These are phyloP conservation scores for Pseudopithomyces chartarum DNA, from an alignment of 2,329 filamentous ascomycete genomes.

Conservation along the genomic window DNA sequence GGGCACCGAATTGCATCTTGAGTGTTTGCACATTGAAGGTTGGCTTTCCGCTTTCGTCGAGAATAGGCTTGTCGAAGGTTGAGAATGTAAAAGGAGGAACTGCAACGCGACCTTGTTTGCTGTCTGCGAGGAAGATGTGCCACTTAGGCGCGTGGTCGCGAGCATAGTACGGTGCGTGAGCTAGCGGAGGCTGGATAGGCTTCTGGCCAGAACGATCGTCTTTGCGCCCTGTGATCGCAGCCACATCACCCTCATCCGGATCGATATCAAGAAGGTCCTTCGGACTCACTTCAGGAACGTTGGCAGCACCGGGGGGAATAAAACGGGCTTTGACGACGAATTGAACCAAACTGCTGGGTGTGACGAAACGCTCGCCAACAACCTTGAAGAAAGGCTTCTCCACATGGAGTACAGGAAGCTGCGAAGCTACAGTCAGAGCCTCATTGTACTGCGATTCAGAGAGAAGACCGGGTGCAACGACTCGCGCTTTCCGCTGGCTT, in stretches of 20 bases:
- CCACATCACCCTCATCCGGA: constrained; percentile 88
- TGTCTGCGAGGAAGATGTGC: constrained; percentile 94
- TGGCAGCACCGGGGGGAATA: constrained; percentile 80
- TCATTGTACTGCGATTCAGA: constrained; percentile 76
- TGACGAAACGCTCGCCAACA: constrained; percentile 89
- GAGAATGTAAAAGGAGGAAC: constrained; percentile 96
- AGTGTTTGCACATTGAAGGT: constrained; percentile 95
- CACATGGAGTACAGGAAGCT: constrained; percentile 82
- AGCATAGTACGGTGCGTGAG: constrained; percentile 86
- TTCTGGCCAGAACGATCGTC: constrained; percentile 69
- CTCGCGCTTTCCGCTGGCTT: constrained; percentile 70
- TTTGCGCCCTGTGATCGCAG: constrained; percentile 77
- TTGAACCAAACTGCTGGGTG: constrained; percentile 88
- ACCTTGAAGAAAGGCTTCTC: constrained; percentile 99
- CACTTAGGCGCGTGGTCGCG: constrained; percentile 88
- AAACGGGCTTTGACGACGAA: constrained; percentile 95
- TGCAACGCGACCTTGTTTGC: constrained; percentile 92
- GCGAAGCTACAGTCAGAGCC: constrained; percentile 76
- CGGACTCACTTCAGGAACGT: constrained; percentile 75
- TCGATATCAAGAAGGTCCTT: constrained; percentile 88
- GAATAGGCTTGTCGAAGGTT: constrained; percentile 87
- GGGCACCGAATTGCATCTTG: constrained; percentile 96
- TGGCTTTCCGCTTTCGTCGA: constrained; percentile 78
- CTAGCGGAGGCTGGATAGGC: constrained; percentile 78
- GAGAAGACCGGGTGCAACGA: constrained; percentile 72